Evolutionary conservation across 495 filamentous ascomycete genomes (phyloP).

Genomic region (Emericellopsis terricola): DNA sequence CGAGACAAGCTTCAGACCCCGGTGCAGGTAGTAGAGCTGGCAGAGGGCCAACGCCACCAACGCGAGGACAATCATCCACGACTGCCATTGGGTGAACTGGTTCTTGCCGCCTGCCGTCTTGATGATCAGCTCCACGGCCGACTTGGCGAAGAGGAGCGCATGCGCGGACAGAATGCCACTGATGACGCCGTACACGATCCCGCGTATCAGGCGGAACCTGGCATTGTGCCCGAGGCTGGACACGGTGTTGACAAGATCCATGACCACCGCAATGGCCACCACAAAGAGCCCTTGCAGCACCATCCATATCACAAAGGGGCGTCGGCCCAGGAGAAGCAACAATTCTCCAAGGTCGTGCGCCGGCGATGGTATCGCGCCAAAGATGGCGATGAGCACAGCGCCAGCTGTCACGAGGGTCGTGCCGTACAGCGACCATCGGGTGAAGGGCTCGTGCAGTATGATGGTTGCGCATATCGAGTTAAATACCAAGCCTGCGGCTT

Average conservation of each 20-base stretch:
- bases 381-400: constrained; percentile 77
- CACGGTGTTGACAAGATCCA: constrained; percentile 34
- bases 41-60: constrained; percentile 70
- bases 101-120: constrained; percentile 77
- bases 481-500: constrained; percentile 93
- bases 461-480: constrained; percentile 94
- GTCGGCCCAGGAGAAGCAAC: constrained; percentile 51
- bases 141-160: constrained; percentile 83
- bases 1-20: constrained; percentile 82
- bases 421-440: constrained; percentile 71
- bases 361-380: constrained; percentile 89
- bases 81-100: constrained; percentile 94
- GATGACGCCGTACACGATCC: constrained; percentile 74
- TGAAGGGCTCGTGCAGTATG: constrained; percentile 88
- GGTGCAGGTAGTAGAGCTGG: constrained; percentile 90
- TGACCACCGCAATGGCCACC: constrained; percentile 41
- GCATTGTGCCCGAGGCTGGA: constrained; percentile 30
- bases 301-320: constrained; percentile 86
- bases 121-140: constrained; percentile 90
- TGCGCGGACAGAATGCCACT: constrained; percentile 92
- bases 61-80: constrained; percentile 79
- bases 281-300: constrained; percentile 55
- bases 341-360: constrained; percentile 77
- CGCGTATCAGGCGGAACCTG: constrained; percentile 62
- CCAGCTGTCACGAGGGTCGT: constrained; percentile 76